Base-by-base conservation (phyloP, 768 basidiomycete species). In the Podaxis rugospora region DNA sequence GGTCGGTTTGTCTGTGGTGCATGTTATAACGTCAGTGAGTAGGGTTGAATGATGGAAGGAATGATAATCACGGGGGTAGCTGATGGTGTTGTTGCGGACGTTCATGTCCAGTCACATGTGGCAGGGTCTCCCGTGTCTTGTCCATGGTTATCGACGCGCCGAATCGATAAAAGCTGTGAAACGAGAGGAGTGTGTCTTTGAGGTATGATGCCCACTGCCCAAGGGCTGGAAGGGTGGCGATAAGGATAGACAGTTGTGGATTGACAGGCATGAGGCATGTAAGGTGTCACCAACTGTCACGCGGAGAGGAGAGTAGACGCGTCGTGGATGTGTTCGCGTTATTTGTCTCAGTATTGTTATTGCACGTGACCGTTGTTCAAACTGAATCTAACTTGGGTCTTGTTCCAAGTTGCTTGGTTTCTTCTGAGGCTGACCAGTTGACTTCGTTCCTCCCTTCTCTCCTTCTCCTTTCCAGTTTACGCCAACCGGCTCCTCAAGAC, bases 371-470 rank as follows among this genome's bases (percentile, higher is more conserved):
- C 56, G 65, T 67, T 68, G 71, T 70, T 68, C 69, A 53, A 64
- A 61, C 65, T 62, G 60, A 67, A 69, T 68, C 57, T 60, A 66
- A 55, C 65, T 67, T 23, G 61, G 11, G 25, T 49, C 37, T 54
- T 39, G 52, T 58, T 58, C 49, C 40, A 51, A 51, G 57, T 58
- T 40, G 59, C 51, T 66, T 62, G 62, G 51, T 71, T 71, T 72
- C 69, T 70, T 70, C 70, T 66, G 72, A 73, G 78, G 74, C 76
- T 75, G 76, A 78, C 77, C 66, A 71, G 70, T 68, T 65, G 70
- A 57, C 67, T 63, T 66, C 51, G 64, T 68, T 67, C 67, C 65
- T 62, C 69, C 59, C 64, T 66, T 67, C 63, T 64, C 68, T 64
- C 67, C 64, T 66, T 66, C 66, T 64, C 69, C 67, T 69, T 67